Evolutionary conservation across 2,329 filamentous ascomycete genomes (phyloP), one percentile per base, ranked within the genome.

Genomic region (Paraconiothyrium brasiliense): DNA sequence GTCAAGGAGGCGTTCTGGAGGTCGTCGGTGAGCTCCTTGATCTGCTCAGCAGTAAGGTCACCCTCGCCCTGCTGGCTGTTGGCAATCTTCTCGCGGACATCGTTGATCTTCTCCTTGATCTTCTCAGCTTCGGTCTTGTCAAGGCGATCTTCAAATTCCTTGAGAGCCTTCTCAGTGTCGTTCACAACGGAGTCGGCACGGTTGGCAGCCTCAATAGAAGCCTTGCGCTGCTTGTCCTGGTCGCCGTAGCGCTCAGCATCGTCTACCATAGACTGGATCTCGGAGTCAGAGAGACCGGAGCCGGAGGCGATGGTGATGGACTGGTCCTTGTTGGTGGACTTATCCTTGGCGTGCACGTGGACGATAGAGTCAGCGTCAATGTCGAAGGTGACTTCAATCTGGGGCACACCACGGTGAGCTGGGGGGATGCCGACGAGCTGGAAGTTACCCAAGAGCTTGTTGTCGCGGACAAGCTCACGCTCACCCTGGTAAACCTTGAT

Each of bases 401-500:
- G 94, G 67, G 94, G 94, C 64, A 97, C 93, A 85, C 94, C 94
- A 80, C 94, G 93, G 86, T 96, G 94, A 59, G 94, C 94, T 73
- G 94, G 94, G 61, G 94, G 94, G 65, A 98, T 97, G 69, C 94
- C 94, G 75, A 97, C 93, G 72, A 98, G 91, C 88, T 98, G 94
- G 92, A 98, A 98, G 91, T 98, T 98, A 66, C 94, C 94, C 62
- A 98, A 89, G 63, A 98, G 85, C 88, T 98, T 98, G 91, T 98
- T 98, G 85, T 98, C 94, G 79, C 90, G 91, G 81, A 97, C 94
- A 67, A 97, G 93, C 86, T 97, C 94, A 92, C 94, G 94, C 89
- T 98, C 94, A 87, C 94, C 94, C 90, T 98, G 94, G 91, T 90
- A 98, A 68, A 98, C 94, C 92, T 98, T 97, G 87, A 98, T 98